Base-by-base conservation (phyloP, 768 basidiomycete species). In the Tricholoma furcatifolium region DNA sequence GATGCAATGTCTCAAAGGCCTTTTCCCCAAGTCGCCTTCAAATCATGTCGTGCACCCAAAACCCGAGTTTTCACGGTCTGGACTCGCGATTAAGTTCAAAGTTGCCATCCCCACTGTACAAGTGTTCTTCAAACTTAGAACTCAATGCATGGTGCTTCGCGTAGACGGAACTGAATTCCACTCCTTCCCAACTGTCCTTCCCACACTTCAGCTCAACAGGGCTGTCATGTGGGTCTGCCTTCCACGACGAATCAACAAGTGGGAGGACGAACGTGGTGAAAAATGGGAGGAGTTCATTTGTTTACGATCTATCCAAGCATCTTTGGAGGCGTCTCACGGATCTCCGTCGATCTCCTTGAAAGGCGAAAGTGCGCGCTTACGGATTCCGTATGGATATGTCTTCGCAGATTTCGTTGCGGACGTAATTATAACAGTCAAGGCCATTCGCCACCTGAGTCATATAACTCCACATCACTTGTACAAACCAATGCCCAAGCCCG, bases 351-450 rank as follows among this genome's bases (percentile, higher is more conserved):
- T 94, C 48, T 62, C 70, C 5, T 65, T 89, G 46, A 70, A 78
- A 21, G 83, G 80, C 17, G 83, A 90, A 32, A 85, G 83, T 46
- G 77, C 82, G 1, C 83, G 83, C 20, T 62, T 97, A n/a, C 83
- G 84, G 17, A 85, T 98, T 32, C 93, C 95, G 1, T 81, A 81
- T 63, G 82, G 84, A 11, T 96, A 87, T 65, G 69, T 88, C 38
- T 68, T 94, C 38, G 80, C 88, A 3, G 84, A 91, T 27, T 74
- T 97, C 45, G 77, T 94, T 42, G 77, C 88, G 45, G 91, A 92
- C 64, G 62, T 80, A 53, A 80, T 73, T 44, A 73, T 91, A 46
- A 77, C 85, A 6, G 59, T 84, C 58, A 98, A 98, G 69, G 80
- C 84, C 1, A 60, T 84, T 41, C 86, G 84, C 56, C 89, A 95